These are phyloP conservation scores for Lepidium africanum DNA, from an alignment of 345 rosid genomes.

Conservation along the genomic window DNA sequence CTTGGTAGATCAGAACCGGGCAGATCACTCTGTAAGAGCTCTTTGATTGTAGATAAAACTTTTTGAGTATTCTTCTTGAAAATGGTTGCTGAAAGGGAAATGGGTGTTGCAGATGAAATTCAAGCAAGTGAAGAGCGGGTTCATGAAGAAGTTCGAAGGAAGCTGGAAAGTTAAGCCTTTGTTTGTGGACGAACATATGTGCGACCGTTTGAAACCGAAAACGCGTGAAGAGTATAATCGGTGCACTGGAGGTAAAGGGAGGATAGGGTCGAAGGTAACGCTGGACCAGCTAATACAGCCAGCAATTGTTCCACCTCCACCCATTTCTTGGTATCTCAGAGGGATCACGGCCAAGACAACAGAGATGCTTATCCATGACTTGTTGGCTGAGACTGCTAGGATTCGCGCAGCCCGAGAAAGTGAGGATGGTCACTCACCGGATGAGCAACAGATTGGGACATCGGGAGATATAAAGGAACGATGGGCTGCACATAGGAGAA, in stretches of 20 bases:
- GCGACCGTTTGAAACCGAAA: slow-evolving; percentile 64
- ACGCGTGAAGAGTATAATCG: slow-evolving; percentile 57
- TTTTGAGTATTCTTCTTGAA: too few relatives aligned
- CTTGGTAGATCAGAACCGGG: slow-evolving; percentile 72
- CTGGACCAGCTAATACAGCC: slow-evolving; percentile 88
- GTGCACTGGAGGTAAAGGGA: slow-evolving; percentile 67
- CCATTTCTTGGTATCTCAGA: slow-evolving; percentile 90
- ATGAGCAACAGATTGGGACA: slow-evolving; percentile 13
- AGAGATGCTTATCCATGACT: slow-evolving; percentile 70
- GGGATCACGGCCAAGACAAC: slow-evolving; percentile 82
- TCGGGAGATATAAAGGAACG: slow-evolving; percentile 53
- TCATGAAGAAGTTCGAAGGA: slow-evolving; percentile 91
- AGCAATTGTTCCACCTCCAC: slow-evolving; percentile 70
- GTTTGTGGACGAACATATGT: slow-evolving; percentile 61
- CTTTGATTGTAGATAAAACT: background rate
- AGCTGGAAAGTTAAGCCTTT: slow-evolving; percentile 73
- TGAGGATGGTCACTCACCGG: background rate
- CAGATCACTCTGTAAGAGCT: slow-evolving; percentile 57
- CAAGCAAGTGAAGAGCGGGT: slow-evolving; percentile 75
- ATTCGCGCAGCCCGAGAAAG: slow-evolving; percentile 29
- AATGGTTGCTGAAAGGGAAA: background rate
- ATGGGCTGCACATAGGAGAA: slow-evolving; percentile 60
- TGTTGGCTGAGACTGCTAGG: slow-evolving; percentile 66
- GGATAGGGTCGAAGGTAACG: slow-evolving; percentile 67
- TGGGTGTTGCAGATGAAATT: slow-evolving; percentile 67